Base-by-base conservation (phyloP, 2,329 filamentous ascomycete species). In the Alternaria gansuensis region DNA sequence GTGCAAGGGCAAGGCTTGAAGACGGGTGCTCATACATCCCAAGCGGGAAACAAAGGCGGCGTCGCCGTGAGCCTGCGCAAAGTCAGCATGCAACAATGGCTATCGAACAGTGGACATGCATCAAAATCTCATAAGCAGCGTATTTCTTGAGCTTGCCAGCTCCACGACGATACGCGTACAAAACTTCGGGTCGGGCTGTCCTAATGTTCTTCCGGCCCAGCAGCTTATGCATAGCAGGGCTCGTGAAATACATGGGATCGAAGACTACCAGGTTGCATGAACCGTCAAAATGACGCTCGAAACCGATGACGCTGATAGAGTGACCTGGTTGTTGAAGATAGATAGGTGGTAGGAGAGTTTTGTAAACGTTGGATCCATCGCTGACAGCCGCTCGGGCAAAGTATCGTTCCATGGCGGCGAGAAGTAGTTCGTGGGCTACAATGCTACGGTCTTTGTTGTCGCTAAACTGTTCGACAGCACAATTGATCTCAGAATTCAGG, bases 281-380 rank as follows among this genome's bases (percentile, higher is more conserved):
- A 26, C 90, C 90, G 59, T 89, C 83, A 33, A 78, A 81, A 28
- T 84, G 85, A 64, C 85, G 86, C 77, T 97, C 93, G 26, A 96
- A 83, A 0, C 94, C 94, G 54, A 98, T 83, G 51, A 98, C 92
- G 0, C 92, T 96, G 81, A 97, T 83, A 1, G 93, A 97, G 75
- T 98, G 94, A 3, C 93, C 92, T 84, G 88, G 87, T 68, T 95
- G 91, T 74, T 98, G 94, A 62, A 97, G 88, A 77, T 97, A 98
- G 39, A 98, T 88, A 0, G 95, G 93, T 37, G 94, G 88, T 7
- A 94, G 80, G 13, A 82, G 78, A 0, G 94, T 97, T 53, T 83
- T 79, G 51, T 87, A 83, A n/a, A 97, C 85, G 69, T 88, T 91
- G 5, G 75, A 75, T 29, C 68, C 70, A 34, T 84, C 81, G 5